A percentile compares a stretch with the other conserved stretches of the same genome.
Conservation (phyloP, 805 yeast genomes). For the Metschnikowia picachoensis region DNA sequence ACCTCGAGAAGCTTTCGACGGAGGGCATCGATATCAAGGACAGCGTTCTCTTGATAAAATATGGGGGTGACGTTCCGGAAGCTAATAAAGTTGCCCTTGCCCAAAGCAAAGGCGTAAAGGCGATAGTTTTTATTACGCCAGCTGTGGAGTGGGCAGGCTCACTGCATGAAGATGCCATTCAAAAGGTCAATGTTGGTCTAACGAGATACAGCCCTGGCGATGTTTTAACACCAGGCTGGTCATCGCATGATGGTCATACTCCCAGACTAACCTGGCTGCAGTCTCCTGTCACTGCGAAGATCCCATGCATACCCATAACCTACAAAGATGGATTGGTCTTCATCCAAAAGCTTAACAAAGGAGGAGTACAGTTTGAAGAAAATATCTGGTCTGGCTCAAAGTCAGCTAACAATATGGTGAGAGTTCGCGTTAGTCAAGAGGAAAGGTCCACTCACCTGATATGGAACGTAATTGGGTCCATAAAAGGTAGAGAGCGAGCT, state of each 20-base stretch:
- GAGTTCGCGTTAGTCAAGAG: constrained; percentile 34
- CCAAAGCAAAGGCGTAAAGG: constrained; percentile 53
- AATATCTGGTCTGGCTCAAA: constrained; percentile 27
- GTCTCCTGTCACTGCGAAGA: constrained; percentile 55
- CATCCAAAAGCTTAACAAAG: constrained; percentile 27
- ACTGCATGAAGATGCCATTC: constrained; percentile 40
- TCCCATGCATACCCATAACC: constrained; percentile 77
- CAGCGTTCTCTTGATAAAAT: constrained; percentile 56
- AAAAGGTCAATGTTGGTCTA: constrained; percentile 54
- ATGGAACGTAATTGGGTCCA: constrained; percentile 76
- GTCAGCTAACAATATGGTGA: constrained; percentile 17
- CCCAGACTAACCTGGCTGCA: constrained; percentile 41
- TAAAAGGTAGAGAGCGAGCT: constrained; percentile 76
- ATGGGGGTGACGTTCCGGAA: constrained; percentile 44
- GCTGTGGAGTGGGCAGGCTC: constrained; percentile 19
- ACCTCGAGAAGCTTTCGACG: constrained; percentile 42
- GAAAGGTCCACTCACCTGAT: constrained; percentile 56
- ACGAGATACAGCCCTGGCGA: constrained; percentile 71
- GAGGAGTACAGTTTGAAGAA: constrained; percentile 28
- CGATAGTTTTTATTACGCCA: constrained; percentile 58
- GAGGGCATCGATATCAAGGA: constrained; percentile 40
- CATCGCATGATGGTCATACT: constrained; percentile 39
- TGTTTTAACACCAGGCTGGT: constrained; percentile 75
- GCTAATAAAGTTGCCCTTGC: constrained; percentile 47
- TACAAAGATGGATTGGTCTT: constrained; percentile 57